Base-by-base conservation (phyloP, 2,329 filamentous ascomycete species). In the Fusarium subtropicale region DNA sequence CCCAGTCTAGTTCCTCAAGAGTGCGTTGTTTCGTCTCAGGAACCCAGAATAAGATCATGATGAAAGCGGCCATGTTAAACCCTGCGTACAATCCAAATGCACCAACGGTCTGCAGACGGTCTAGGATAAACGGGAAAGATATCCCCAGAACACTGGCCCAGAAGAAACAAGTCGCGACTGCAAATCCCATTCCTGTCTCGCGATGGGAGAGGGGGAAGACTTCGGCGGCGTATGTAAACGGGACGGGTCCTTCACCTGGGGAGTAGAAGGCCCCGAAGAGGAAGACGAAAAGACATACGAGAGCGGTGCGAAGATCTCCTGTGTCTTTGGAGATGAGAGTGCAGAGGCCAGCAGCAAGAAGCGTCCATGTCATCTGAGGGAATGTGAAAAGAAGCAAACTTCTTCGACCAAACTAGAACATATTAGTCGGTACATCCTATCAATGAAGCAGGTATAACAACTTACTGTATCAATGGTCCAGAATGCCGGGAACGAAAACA, bases 21-120 rank as follows among this genome's bases (percentile, higher is more conserved):
- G 78, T 79, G 20, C 77, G 75, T 56, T 80, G 74, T 42, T 86
- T 87, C 6, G 85, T 87, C 74, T 87, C 86, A 2, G 85, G 86
- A 1, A 88, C 78, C 75, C 84, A 87, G 41, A 90, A 79, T 80
- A 90, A 90, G 67, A 91, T 90, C 81, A 91, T 86, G 26, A 87
- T 60, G 18, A 90, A 81, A 0, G 88, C 89, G 3, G 87, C 73
- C 6, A 90, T 68, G 66, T 91, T 92, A 10, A 91, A 78, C 0
- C 79, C 87, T 16, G 78, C 83, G 62, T 90, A 91, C 74, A 91
- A 88, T 5, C 86, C 84, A 69, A 91, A 90, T 3, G 87, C 85
- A 9, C 78, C 78, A 7, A 76, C 77, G 0, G 78, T 71, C 1
- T 71, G 72, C 1, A 78, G 81, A 74, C 15, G 83, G 74, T 38